These are phyloP conservation scores for Hymenoscyphus fructigenus DNA, from an alignment of 2,329 filamentous ascomycete species.

Conservation along the genomic window DNA sequence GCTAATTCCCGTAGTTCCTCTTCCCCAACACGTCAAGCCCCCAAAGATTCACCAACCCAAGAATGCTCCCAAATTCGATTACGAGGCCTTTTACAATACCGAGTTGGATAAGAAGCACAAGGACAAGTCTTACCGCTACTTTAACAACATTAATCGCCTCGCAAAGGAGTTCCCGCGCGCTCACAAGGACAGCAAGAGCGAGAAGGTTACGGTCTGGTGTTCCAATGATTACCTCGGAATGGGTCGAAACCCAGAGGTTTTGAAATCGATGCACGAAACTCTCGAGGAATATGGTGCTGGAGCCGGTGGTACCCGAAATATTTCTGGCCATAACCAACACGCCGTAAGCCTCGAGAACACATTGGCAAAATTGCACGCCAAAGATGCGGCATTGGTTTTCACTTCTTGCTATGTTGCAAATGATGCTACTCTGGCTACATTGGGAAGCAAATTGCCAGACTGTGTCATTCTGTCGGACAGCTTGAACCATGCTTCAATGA, in stretches of 20 bases:
- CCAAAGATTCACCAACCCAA: slow-evolving; percentile 22
- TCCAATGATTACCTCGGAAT: slow-evolving; percentile 99
- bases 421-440: slow-evolving; percentile 90
- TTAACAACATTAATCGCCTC: slow-evolving; percentile 99
- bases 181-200: slow-evolving; percentile 80
- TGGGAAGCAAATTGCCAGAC: slow-evolving; percentile 94
- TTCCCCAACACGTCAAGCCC: slow-evolving; percentile 28
- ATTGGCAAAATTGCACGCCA: slow-evolving; percentile 83
- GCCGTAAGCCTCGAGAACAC: slow-evolving; percentile 81
- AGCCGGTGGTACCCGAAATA: slow-evolving; percentile 93
- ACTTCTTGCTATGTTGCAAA: slow-evolving; percentile 98
- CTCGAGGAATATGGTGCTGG: slow-evolving; percentile 93
- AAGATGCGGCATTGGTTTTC: slow-evolving; percentile 91
- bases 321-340: slow-evolving; percentile 96
- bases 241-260: slow-evolving; percentile 84
- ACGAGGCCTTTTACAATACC: slow-evolving; percentile 80
- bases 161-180: slow-evolving; percentile 95
- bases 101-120: slow-evolving; percentile 99
- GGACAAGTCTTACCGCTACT: slow-evolving; percentile 99
- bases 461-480: slow-evolving; percentile 98
- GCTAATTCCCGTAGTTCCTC: slow-evolving; percentile 28
- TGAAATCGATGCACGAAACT: slow-evolving; percentile 91
- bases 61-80: slow-evolving; percentile 71
- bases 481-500: slow-evolving; percentile 98
- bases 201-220: slow-evolving; percentile 96